phyloP scores from a whole-genome alignment of 1,284 basidiomycete species.

The Jaminaea rosea region DNA sequence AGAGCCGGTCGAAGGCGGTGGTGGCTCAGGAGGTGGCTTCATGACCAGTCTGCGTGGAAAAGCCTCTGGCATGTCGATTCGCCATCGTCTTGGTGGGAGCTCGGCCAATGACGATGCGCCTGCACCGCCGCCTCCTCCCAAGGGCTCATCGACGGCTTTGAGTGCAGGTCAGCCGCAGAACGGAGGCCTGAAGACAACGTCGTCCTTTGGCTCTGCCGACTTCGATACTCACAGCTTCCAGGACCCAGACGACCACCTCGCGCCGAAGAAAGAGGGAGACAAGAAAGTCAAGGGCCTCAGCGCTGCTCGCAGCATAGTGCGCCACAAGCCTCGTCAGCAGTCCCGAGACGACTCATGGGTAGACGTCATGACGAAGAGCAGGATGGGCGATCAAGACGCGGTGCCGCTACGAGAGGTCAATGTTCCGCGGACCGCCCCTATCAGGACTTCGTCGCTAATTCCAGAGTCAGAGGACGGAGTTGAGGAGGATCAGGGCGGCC shows the following conservation, averaged over 20 bases:
- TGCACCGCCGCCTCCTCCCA: background rate
- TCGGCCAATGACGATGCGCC: background rate
- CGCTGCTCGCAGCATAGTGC: background rate
- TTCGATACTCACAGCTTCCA: slow-evolving; percentile 29
- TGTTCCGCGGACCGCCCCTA: background rate
- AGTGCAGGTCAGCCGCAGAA: background rate
- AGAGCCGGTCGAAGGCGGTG: background rate
- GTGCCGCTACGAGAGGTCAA: slow-evolving; percentile 4
- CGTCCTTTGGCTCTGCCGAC: slow-evolving; percentile 27
- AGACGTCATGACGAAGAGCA: slow-evolving; percentile 21
- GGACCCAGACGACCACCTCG: slow-evolving; percentile 10
- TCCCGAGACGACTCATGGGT: slow-evolving; percentile 29
- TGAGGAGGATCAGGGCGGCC: background rate
- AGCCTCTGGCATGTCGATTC: background rate
- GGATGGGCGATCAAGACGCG: slow-evolving; percentile 27
- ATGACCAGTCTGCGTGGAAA: background rate
- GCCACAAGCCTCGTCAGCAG: slow-evolving; percentile 7
- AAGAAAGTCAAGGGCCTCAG: no score
- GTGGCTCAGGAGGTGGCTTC: slow-evolving; percentile 1
- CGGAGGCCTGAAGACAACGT: background rate
- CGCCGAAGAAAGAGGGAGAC: background rate
- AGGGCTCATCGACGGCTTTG: background rate
- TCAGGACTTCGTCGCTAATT: background rate
- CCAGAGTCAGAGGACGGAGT: background rate
- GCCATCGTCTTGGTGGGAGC: background rate